Evolutionary conservation across 352 stramenopile species (phyloP), one percentile per base, ranked within the genome.

Genomic region (Phytophthora podocarpi): DNA sequence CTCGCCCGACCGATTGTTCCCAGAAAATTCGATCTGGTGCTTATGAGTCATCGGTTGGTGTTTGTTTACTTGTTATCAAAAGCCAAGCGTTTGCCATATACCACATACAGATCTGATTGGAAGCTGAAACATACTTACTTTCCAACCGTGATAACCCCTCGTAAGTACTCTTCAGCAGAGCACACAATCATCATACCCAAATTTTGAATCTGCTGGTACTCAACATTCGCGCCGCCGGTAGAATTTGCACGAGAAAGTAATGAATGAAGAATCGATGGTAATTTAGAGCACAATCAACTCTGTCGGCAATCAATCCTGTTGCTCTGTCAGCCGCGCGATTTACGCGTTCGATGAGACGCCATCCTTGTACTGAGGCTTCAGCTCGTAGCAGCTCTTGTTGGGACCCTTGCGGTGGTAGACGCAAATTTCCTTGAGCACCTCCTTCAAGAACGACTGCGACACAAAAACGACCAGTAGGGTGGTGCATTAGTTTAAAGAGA

Each of bases 341-440:
- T 78, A 79, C 27, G 63, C 49, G 28, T 78, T 82, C 46, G 57
- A 69, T 16, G 69, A 69, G 21, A 80, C 70, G 15, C 72, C 70
- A 65, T 91, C 84, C 70, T 96, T 96, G 83, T 93, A 93, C 65
- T 96, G 85, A 27, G 85, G 78, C 64, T 94, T 93, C 28, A 96
- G 72, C 69, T 96, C 87, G 77, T 96, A 94, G 74, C 85, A 94
- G 61, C 82, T 93, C 59, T 96, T 96, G 82, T 96, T 96, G 4
- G 87, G 87, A 7, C 85, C 85, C 69, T 92, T 94, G 69, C 85
- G 85, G 62, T 94, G 85, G 70, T 96, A 96, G 34, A 89, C 74
- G 68, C 87, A 96, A 45, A 96, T 96, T 49, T 96, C 87, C 64
- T 93, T 93, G 23, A 96, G 80, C 43, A 96, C 77, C 46, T 96